Base-by-base conservation (phyloP, 192 early-diverging fungal genomes). In the Coemansia sp. region DNA sequence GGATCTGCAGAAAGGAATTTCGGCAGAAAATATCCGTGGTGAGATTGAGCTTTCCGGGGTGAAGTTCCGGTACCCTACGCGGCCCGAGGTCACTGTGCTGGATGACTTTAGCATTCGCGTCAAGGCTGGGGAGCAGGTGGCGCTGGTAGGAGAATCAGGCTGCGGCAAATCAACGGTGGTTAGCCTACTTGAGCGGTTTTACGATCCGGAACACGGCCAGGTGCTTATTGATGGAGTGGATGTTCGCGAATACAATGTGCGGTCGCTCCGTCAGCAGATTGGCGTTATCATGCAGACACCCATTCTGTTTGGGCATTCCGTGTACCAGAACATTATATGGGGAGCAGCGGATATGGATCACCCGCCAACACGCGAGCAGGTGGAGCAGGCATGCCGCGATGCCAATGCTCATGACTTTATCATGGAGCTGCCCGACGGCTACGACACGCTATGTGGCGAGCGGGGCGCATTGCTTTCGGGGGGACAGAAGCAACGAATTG, bases 401-500 rank as follows among this genome's bases (percentile, higher is more conserved):
- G 87, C 88, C 26, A 92, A 92, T 46, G 83, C 83, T 2, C 90
- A 90, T 55, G 83, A 83, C 26, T 92, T 92, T 61, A 90, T 92
- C 49, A 63, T 63, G 53, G 71, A 80, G 21, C 71, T 91, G 18
- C 88, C 88, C 18, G 68, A 90, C 14, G 84, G 86, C 31, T 92
- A 94, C 79, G 87, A 95, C 63, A 94, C 94, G 1, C 54, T 86
- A 51, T 91, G 94, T 16, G 96, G 96, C 49, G 93, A 96, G 70
- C 75, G 82, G 43, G 89, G 87, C 4, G 80, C 88, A 45, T 64
- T 85, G 70, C 59, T 98, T 6, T 91, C 89, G 19, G 95, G 94
- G 50, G 95, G 95, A 13, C 95, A 98, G 69, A 95, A 95, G 72
- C 96, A 95, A 64, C 87, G 95, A 57, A 92, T 96, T 64, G 92